Conservation (phyloP, 148 eudicot species). For the Rhododendron mucronatum region DNA sequence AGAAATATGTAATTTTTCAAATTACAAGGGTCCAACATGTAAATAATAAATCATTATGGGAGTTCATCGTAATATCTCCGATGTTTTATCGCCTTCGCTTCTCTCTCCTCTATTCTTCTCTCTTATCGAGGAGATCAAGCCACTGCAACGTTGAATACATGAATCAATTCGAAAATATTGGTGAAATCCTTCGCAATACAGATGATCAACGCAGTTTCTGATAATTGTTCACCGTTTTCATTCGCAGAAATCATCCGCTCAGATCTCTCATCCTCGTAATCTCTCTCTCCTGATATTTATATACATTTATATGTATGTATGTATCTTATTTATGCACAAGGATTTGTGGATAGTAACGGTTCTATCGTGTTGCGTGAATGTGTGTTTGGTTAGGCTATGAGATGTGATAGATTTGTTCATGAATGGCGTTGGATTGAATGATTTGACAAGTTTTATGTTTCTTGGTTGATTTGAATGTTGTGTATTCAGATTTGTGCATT, state of each 20-base stretch:
- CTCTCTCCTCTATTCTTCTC: neutral
- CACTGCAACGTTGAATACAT: neutral
- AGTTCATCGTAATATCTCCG: neutral
- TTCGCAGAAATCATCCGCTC: neutral
- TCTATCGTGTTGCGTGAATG: neutral
- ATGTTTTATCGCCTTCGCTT: neutral
- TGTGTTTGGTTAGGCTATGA: neutral
- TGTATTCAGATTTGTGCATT: neutral
- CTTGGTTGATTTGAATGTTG: neutral
- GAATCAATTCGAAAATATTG: neutral
- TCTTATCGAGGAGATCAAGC: neutral
- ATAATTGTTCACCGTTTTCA: neutral
- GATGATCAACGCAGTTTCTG: neutral
- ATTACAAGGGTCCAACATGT: neutral
- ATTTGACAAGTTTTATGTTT: neutral
- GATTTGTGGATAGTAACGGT: neutral
- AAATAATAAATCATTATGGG: neutral
- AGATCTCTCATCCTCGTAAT: conserved; percentile 2
- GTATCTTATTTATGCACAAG: neutral
- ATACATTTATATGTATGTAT: neutral
- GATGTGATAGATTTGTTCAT: neutral
- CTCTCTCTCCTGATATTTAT: neutral
- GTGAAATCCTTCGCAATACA: neutral
- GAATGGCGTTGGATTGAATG: neutral
- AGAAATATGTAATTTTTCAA: neutral